Evolutionary conservation across 139 green algal species (phyloP), one percentile per base, ranked within the genome.

Genomic region (Chloropicon primus): DNA sequence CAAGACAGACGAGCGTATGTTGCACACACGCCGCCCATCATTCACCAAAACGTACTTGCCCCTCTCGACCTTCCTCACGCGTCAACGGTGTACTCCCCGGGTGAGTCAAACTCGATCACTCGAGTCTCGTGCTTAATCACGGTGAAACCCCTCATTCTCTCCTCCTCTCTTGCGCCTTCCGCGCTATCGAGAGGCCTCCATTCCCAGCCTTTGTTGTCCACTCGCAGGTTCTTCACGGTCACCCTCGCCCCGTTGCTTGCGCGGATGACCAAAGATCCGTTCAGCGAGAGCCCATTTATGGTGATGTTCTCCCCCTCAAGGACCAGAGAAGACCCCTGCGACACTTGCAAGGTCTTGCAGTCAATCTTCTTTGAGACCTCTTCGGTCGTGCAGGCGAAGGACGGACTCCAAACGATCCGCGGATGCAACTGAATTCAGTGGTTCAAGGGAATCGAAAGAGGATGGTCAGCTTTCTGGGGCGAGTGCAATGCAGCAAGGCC

Each of bases 131-230:
- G 28, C 26, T 72, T 78, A 1, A 85, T 74, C 29, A 91, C 87
- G 29, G 54, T 75, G 81, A 93, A 91, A 2, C 88, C 88, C 21
- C 87, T 73, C 54, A 75, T 78, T 1, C 41, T 28, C 27, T 54
- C 28, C 71, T 72, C 71, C 25, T 80, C 27, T 0, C 76, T 25
- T 0, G 21, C 62, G 26, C 53, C 26, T 74, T 92, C 82, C 2
- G 80, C 84, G 1, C 81, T 77, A 0, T 81, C 79, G 28, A 95
- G 73, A 10, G 87, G 75, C 41, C 74, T 26, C 88, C 92, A 95
- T 27, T 80, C 24, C 93, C 93, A 98, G 21, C 92, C 91, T 24
- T 73, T 53, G 79, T 98, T 98, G 25, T 83, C 73, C 73, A 98
- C 88, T 0, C 62, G 74, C 3, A 96, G 76, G 73, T 54, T 54